Evolutionary conservation across 1,284 basidiomycete species (phyloP).

Genomic region (Pseudomicrostroma phylloplanum): DNA sequence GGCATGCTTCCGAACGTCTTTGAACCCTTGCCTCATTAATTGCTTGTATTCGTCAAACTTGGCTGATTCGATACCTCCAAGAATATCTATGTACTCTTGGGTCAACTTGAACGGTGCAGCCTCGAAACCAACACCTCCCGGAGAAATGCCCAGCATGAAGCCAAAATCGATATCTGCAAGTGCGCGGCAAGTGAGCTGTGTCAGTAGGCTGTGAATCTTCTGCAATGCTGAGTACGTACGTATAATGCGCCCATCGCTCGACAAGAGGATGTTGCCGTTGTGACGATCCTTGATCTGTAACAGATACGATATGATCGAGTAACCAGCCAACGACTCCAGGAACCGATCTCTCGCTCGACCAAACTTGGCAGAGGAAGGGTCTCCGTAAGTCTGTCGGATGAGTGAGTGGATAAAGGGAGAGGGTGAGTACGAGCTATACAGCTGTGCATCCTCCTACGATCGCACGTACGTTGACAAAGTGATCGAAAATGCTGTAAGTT

Average conservation of each 20-base stretch:
- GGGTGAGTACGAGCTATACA: not conserved
- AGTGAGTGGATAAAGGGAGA: not conserved
- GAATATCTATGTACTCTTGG: slow-evolving; percentile 89
- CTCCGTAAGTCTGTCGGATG: slow-evolving; percentile 29
- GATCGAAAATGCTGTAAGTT: slow-evolving; percentile 43
- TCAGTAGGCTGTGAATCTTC: slow-evolving; percentile 31
- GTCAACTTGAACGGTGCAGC: slow-evolving; percentile 97
- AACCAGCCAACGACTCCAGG: slow-evolving; percentile 81
- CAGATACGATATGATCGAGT: slow-evolving; percentile 88
- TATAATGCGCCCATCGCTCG: slow-evolving; percentile 85
- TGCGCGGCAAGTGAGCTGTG: not conserved
- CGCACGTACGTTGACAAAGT: slow-evolving; percentile 30
- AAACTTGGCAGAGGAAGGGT: slow-evolving; percentile 31
- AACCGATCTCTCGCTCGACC: slow-evolving; percentile 67
- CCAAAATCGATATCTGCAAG: slow-evolving; percentile 85
- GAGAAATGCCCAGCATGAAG: slow-evolving; percentile 85
- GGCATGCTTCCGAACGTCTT: slow-evolving; percentile 88
- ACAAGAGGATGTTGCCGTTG: slow-evolving; percentile 95
- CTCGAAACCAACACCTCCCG: slow-evolving; percentile 91
- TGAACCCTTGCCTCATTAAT: slow-evolving; percentile 86
- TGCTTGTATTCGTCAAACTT: slow-evolving; percentile 78
- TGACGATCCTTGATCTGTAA: slow-evolving; percentile 98
- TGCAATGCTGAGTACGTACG: slow-evolving; percentile 48
- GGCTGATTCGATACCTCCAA: slow-evolving; percentile 75
- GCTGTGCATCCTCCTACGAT: not conserved